These are phyloP conservation scores for Phytophthora melonis DNA, from an alignment of 352 stramenopile genomes.

Conservation along the genomic window DNA sequence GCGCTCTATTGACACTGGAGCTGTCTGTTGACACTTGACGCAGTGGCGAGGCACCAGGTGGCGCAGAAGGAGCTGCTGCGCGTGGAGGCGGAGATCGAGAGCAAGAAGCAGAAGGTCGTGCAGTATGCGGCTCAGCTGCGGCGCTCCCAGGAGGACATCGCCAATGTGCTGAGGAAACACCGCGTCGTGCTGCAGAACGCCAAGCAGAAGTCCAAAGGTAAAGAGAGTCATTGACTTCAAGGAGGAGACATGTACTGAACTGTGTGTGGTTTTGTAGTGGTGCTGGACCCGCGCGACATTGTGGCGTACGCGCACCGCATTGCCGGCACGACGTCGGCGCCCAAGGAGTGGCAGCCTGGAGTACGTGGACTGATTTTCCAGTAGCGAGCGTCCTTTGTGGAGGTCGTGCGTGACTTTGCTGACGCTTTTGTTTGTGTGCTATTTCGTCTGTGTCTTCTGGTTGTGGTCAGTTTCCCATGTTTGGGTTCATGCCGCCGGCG, in stretches of 20 bases:
- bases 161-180: conserved; percentile 76
- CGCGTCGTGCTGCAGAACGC: conserved; percentile 63
- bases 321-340: conserved; percentile 77
- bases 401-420: background rate
- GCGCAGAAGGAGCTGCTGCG: conserved; percentile 75
- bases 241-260: background rate
- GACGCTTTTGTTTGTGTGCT: background rate
- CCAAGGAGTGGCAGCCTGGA: conserved; percentile 78
- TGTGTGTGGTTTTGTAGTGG: conserved; percentile 37
- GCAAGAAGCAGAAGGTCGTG: conserved; percentile 77
- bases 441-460: conserved; percentile 6
- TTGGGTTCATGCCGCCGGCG: conserved; percentile 87
- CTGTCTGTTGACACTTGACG: too few species aligned
- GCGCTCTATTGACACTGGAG: background rate
- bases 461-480: conserved; percentile 77
- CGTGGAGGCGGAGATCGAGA: conserved; percentile 66
- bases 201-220: conserved; percentile 67
- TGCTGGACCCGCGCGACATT: conserved; percentile 73
- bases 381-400: too few species aligned
- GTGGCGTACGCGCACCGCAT: conserved; percentile 87
- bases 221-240: too few species aligned
- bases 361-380: conserved; percentile 42
- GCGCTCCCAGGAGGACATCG: conserved; percentile 74
- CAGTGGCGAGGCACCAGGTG: conserved; percentile 76
- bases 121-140: conserved; percentile 74